A percentile compares a stretch with the other conserved stretches of the same genome.
phyloP scores from a whole-genome alignment of 768 basidiomycete species.

The Mycena latifolia region DNA sequence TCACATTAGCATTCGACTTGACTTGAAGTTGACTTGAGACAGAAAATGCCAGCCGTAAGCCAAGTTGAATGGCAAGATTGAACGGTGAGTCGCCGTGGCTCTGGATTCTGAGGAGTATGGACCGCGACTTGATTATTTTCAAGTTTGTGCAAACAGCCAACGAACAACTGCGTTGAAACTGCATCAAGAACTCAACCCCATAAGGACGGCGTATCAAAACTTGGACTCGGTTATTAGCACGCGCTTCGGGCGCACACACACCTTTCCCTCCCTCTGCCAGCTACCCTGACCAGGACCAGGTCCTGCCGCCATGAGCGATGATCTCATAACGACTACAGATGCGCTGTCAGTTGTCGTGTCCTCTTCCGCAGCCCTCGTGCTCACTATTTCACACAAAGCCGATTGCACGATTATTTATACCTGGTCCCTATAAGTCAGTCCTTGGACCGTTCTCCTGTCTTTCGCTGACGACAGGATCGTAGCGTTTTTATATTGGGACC shows the following conservation, averaged over 20 bases:
- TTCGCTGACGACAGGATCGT: conserved; percentile 1
- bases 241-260: too few relatives aligned
- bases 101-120: too few relatives aligned
- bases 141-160: too few relatives aligned
- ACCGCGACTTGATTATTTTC: too few relatives aligned
- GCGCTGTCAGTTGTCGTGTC: not conserved
- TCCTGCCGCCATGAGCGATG: not conserved
- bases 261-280: not conserved
- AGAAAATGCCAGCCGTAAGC: too few relatives aligned
- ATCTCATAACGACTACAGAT: not conserved
- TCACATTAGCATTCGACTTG: not conserved
- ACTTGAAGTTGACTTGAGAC: conserved; percentile 17
- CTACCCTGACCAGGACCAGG: not conserved
- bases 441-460: not conserved
- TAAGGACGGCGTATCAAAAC: too few relatives aligned
- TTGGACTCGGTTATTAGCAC: too few relatives aligned
- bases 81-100: too few relatives aligned
- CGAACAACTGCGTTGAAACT: too few relatives aligned
- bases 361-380: not conserved
- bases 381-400: not conserved
- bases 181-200: too few relatives aligned
- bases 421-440: conserved; percentile 49
- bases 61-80: too few relatives aligned
- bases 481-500: conserved; percentile 57
- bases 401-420: conserved; percentile 16